Conservation (phyloP, 1,139 yeast species). For the Hyphopichia pseudoburtonii region DNA sequence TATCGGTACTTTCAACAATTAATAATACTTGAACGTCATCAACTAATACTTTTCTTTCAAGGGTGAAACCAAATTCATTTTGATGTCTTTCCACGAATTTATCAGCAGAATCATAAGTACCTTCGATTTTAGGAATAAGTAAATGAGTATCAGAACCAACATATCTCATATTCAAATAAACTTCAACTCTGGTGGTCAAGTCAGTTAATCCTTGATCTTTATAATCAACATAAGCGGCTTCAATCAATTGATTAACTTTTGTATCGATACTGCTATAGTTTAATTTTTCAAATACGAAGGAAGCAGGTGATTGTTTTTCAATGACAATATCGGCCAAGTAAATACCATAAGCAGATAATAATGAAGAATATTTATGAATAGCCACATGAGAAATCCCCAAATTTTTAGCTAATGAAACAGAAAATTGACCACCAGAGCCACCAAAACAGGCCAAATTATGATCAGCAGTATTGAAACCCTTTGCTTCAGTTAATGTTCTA, state of each 20-base stretch:
- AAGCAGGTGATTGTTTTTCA: conserved; percentile 63
- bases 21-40: conserved; percentile 72
- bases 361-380: conserved; percentile 44
- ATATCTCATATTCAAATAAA: conserved; percentile 74
- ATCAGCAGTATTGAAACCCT: conserved; percentile 39
- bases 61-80: conserved; percentile 41
- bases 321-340: conserved; percentile 51
- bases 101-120: conserved; percentile 22
- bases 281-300: conserved; percentile 23
- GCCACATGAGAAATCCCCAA: conserved; percentile 40
- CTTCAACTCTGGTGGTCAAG: conserved; percentile 45
- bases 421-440: conserved; percentile 50
- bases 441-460: conserved; percentile 48
- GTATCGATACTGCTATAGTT: conserved; percentile 21
- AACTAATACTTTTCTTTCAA: conserved; percentile 57
- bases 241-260: conserved; percentile 24
- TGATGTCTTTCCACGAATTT: conserved; percentile 34
- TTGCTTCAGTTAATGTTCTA: conserved; percentile 44
- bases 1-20: conserved; percentile 33
- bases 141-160: conserved; percentile 86
- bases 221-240: conserved; percentile 32
- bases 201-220: conserved; percentile 28
- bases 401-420: conserved; percentile 40
- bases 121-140: conserved; percentile 47
- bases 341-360: conserved; percentile 46